Evolutionary conservation across 2,329 filamentous ascomycete genomes (phyloP).

Genomic region (Fusarium cicatricum): DNA sequence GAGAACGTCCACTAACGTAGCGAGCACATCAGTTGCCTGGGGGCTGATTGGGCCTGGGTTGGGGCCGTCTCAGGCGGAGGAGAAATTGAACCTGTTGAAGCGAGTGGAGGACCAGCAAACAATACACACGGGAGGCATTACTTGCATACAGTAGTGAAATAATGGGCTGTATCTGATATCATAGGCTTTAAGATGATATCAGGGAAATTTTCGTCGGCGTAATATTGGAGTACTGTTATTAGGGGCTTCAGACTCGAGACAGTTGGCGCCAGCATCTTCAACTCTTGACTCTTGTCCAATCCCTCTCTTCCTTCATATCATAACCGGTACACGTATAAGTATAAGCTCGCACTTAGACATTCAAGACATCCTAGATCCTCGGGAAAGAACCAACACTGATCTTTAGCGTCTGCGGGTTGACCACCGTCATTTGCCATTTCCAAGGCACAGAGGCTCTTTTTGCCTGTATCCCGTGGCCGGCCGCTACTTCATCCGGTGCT

Average conservation of each 20-base stretch:
- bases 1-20: slow-evolving; percentile 15
- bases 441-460: slow-evolving; percentile 26
- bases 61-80: slow-evolving; percentile 37
- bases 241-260: slow-evolving; percentile 6
- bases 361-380: not conserved
- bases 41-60: slow-evolving; percentile 35
- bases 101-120: slow-evolving; percentile 36
- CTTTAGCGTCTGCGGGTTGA: slow-evolving; percentile 35
- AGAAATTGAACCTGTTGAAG: slow-evolving; percentile 40
- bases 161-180: slow-evolving; percentile 26
- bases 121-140: slow-evolving; percentile 22
- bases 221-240: slow-evolving; percentile 2
- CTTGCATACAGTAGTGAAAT: slow-evolving; percentile 39
- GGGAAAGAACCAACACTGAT: not conserved
- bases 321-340: not conserved
- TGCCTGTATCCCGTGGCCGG: not conserved
- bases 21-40: slow-evolving; percentile 23
- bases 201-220: not conserved
- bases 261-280: not conserved
- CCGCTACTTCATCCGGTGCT: not conserved
- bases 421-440: slow-evolving; percentile 38
- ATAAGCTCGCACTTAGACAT: no score
- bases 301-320: slow-evolving; percentile 3
- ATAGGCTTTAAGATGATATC: slow-evolving; percentile 21
- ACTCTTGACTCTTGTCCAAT: not conserved